These are phyloP conservation scores for Ganoderma boninense DNA, from an alignment of 1,284 basidiomycete genomes.

Conservation along the genomic window DNA sequence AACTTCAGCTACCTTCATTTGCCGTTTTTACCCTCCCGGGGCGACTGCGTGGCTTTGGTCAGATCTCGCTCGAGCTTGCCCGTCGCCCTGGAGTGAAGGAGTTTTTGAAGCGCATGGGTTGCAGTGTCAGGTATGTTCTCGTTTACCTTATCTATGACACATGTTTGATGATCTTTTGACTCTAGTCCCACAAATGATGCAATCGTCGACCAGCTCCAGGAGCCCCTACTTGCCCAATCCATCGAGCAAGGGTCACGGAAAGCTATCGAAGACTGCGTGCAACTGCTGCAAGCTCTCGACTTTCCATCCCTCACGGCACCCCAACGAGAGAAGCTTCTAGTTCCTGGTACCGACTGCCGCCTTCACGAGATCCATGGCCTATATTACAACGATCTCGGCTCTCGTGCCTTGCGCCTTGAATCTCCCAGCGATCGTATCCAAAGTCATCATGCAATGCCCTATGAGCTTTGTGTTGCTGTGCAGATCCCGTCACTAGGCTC, in stretches of 20 bases:
- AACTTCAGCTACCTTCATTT: neutral
- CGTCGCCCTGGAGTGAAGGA: conserved; percentile 6
- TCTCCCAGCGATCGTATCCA: conserved; percentile 14
- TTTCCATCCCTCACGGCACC: conserved; percentile 12
- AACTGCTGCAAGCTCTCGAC: conserved; percentile 21
- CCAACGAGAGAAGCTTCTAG: conserved; percentile 8
- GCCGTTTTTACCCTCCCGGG: conserved; percentile 7
- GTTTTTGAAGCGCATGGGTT: conserved; percentile 18
- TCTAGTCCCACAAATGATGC: conserved; percentile 12
- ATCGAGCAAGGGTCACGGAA: neutral
- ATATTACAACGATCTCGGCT: conserved; percentile 31
- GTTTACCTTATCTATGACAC: neutral
- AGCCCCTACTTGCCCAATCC: neutral
- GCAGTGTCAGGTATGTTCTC: conserved; percentile 12
- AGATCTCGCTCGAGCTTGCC: conserved; percentile 8
- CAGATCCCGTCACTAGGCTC: conserved; percentile 26
- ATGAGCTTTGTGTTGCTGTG: conserved; percentile 12
- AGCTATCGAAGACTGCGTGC: conserved; percentile 5
- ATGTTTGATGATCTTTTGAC: neutral
- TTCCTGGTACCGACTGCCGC: conserved; percentile 20
- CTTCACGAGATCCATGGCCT: conserved; percentile 16
- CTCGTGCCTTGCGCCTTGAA: conserved; percentile 10
- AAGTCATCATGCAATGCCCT: conserved; percentile 13
- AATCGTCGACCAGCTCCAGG: conserved; percentile 8
- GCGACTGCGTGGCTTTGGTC: conserved; percentile 11